A percentile compares a stretch with the other conserved stretches of the same genome.
phyloP scores from a whole-genome alignment of 352 stramenopile species.

The Nothophytophthora sp. region DNA sequence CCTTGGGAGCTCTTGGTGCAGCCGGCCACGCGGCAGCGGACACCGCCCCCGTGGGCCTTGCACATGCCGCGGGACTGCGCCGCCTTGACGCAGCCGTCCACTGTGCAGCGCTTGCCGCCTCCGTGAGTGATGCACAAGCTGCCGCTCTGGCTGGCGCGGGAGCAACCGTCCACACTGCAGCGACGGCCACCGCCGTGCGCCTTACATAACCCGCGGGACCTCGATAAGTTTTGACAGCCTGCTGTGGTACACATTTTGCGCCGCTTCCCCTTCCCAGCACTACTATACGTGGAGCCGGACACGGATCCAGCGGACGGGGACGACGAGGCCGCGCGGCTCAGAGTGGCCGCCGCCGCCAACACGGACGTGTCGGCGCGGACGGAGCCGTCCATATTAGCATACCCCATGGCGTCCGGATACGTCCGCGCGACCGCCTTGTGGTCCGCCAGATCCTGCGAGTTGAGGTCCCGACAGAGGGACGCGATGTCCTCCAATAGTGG shows the following conservation, averaged over 20 bases:
- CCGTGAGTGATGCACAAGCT: slow-evolving; percentile 85
- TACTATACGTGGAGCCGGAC: too few relatives aligned
- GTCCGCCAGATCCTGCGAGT: slow-evolving; percentile 56
- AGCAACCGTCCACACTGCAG: slow-evolving; percentile 81
- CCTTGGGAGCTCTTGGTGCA: slow-evolving; percentile 84
- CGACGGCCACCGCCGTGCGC: slow-evolving; percentile 71
- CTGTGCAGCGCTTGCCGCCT: slow-evolving; percentile 81
- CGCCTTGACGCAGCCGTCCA: slow-evolving; percentile 77
- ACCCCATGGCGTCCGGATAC: slow-evolving; percentile 1
- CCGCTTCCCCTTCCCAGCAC: slow-evolving; percentile 72
- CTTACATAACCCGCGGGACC: slow-evolving; percentile 79
- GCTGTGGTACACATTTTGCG: slow-evolving; percentile 83
- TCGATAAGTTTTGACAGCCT: slow-evolving; percentile 76
- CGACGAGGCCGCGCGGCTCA: slow-evolving; percentile 31
- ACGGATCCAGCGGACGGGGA: neutral
- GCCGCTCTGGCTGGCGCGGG: slow-evolving; percentile 75
- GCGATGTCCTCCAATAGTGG: slow-evolving; percentile 78
- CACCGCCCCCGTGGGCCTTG: slow-evolving; percentile 80
- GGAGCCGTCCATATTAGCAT: neutral
- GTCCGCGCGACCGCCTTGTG: slow-evolving; percentile 21
- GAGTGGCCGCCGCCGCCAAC: slow-evolving; percentile 21
- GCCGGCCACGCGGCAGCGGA: slow-evolving; percentile 82
- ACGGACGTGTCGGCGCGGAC: too few relatives aligned
- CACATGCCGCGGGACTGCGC: slow-evolving; percentile 84
- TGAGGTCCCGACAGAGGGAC: slow-evolving; percentile 76